phyloP scores from a whole-genome alignment of 306 rosid species.

The Cucumis cinereus region DNA sequence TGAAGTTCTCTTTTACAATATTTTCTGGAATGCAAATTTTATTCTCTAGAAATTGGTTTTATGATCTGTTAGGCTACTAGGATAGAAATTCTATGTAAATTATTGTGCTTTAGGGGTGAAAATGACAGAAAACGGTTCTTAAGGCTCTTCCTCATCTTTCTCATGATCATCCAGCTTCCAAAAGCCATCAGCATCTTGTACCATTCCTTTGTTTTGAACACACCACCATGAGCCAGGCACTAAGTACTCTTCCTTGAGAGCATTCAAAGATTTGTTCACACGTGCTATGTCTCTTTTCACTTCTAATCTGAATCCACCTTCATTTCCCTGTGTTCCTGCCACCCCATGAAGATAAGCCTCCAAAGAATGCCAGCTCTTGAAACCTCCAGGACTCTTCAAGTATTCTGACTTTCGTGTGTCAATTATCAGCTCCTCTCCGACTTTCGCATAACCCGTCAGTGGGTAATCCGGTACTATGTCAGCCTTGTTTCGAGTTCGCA shows the following conservation, averaged over 20 bases:
- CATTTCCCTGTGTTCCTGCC: conserved; percentile 54
- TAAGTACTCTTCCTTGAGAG: conserved; percentile 32
- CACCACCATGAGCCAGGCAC: conserved; percentile 42
- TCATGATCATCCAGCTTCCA: conserved; percentile 54
- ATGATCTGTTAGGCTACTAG: background rate
- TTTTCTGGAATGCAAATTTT: background rate
- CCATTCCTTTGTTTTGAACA: conserved; percentile 40
- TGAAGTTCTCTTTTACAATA: background rate
- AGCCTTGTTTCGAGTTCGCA: conserved; percentile 24
- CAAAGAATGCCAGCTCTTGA: conserved; percentile 36
- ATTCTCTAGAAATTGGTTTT: background rate
- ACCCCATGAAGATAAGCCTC: conserved; percentile 60
- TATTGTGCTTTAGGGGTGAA: background rate
- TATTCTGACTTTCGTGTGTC: conserved; percentile 32
- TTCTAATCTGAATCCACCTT: conserved; percentile 36
- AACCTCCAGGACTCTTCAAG: conserved; percentile 52
- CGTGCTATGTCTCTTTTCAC: conserved; percentile 48
- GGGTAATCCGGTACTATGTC: conserved; percentile 50
- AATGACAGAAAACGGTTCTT: background rate
- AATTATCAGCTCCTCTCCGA: conserved; percentile 43
- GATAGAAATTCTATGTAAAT: background rate
- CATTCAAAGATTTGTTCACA: conserved; percentile 26
- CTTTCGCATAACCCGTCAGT: conserved; percentile 24
- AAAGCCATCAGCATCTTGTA: conserved; percentile 40
- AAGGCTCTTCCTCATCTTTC: conserved; percentile 13